A percentile compares a stretch with the other conserved stretches of the same genome.
These are phyloP conservation scores for Santalum album DNA, from an alignment of 164 flowering plant genomes.

Conservation along the genomic window DNA sequence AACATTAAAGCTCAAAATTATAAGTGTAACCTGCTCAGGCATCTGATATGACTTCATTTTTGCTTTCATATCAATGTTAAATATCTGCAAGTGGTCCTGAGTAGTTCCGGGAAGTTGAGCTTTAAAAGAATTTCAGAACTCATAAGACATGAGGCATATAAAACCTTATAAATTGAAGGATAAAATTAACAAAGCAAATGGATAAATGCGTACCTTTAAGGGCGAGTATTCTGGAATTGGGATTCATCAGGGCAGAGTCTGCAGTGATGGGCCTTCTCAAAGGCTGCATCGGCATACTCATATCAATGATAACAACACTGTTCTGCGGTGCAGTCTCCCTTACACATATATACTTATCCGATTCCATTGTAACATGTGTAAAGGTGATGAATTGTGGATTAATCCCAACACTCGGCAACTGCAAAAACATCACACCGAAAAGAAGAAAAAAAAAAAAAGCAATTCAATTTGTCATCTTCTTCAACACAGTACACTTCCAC, in stretches of 20 bases:
- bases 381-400: constrained; percentile 91
- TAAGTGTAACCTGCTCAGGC: constrained; percentile 81
- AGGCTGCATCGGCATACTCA: constrained; percentile 97
- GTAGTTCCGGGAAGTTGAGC: constrained; percentile 96
- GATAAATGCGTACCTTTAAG: constrained; percentile 64
- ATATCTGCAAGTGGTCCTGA: constrained; percentile 94
- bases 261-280: constrained; percentile 97
- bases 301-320: constrained; percentile 91
- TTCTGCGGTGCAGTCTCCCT: constrained; percentile 97
- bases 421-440: constrained; percentile 31
- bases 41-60: constrained; percentile 94
- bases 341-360: constrained; percentile 94
- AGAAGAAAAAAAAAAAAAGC: too few species aligned
- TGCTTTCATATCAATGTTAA: constrained; percentile 93
- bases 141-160: constrained; percentile 10
- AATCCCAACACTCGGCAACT: constrained; percentile 86
- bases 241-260: constrained; percentile 98
- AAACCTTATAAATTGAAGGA: neutral
- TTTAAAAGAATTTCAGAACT: constrained; percentile 26
- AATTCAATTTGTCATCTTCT: constrained; percentile 1
- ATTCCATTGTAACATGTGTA: constrained; percentile 98
- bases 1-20: neutral
- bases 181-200: neutral
- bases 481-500: too few species aligned
- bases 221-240: constrained; percentile 86